Conservation (phyloP, 768 basidiomycete species). For the Calocera viscosa region DNA sequence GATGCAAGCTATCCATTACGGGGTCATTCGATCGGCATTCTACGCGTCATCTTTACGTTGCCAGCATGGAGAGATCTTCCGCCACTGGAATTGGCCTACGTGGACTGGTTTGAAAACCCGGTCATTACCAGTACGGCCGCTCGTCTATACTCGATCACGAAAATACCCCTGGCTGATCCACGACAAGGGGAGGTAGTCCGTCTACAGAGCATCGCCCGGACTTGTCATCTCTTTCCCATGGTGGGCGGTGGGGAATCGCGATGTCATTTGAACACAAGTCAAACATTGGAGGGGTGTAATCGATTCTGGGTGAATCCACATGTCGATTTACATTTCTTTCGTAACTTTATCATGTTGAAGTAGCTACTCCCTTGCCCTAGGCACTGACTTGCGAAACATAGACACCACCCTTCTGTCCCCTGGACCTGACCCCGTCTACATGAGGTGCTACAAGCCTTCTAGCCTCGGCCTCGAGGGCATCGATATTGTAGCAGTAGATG, state of each 20-base stretch:
- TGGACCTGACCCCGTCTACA: too few relatives aligned
- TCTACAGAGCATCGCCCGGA: neutral
- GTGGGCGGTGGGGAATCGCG: neutral
- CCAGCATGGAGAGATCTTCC: slow-evolving; percentile 11
- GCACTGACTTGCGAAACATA: too few relatives aligned
- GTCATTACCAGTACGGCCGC: neutral
- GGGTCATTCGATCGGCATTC: neutral
- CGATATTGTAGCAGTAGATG: too few relatives aligned
- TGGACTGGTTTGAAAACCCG: slow-evolving; percentile 21
- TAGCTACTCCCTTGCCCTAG: neutral
- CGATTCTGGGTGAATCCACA: neutral
- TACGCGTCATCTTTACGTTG: slow-evolving; percentile 15
- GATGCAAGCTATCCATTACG: neutral
- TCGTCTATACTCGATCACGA: neutral
- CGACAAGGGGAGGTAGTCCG: neutral
- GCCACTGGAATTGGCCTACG: slow-evolving; percentile 19
- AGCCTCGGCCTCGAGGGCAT: too few relatives aligned
- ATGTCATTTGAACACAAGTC: neutral
- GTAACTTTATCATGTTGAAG: neutral
- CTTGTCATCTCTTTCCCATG: neutral
- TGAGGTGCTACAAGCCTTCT: too few relatives aligned
- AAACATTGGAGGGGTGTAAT: neutral
- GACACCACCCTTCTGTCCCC: too few relatives aligned
- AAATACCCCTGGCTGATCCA: neutral
- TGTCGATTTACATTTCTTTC: neutral